These are phyloP conservation scores for Mycena olivaceomarginata DNA, from an alignment of 768 basidiomycete genomes.

Conservation along the genomic window DNA sequence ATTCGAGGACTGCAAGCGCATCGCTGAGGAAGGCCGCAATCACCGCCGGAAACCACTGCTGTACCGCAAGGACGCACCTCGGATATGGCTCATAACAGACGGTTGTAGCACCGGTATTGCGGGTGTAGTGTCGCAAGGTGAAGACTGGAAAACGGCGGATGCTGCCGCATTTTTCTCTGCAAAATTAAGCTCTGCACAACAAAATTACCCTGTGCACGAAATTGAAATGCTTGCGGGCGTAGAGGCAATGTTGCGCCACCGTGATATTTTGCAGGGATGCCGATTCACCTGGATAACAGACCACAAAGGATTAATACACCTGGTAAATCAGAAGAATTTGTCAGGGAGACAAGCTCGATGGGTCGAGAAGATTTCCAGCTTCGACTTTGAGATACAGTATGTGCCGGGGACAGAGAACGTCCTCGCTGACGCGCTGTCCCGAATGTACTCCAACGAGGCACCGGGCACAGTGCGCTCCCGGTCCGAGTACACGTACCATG, in stretches of 20 bases:
- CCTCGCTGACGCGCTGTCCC: neutral
- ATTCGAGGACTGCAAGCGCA: slow-evolving; percentile 42
- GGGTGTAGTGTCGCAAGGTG: slow-evolving; percentile 16
- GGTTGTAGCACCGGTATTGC: slow-evolving; percentile 16
- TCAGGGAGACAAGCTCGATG: slow-evolving; percentile 11
- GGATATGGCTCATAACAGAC: slow-evolving; percentile 14
- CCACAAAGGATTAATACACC: too few relatives aligned
- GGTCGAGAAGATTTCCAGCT: slow-evolving; percentile 19
- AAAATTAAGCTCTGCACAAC: too few relatives aligned
- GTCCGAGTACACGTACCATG: slow-evolving; percentile 14
- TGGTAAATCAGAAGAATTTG: neutral
- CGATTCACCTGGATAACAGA: too few relatives aligned
- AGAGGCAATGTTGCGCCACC: too few relatives aligned
- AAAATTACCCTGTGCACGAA: too few relatives aligned
- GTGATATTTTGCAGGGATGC: too few relatives aligned
- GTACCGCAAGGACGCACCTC: slow-evolving; percentile 27
- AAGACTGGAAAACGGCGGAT: slow-evolving; percentile 5
- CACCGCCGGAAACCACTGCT: slow-evolving; percentile 48
- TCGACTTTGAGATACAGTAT: slow-evolving; percentile 17
- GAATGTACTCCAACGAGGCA: slow-evolving; percentile 15
- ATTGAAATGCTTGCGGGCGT: too few relatives aligned
- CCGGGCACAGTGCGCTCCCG: slow-evolving; percentile 6
- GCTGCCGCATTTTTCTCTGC: too few relatives aligned
- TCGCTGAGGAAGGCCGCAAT: slow-evolving; percentile 42
- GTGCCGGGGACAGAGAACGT: slow-evolving; percentile 15